phyloP scores from a whole-genome alignment of 768 basidiomycete species.

The Russula brevipes region DNA sequence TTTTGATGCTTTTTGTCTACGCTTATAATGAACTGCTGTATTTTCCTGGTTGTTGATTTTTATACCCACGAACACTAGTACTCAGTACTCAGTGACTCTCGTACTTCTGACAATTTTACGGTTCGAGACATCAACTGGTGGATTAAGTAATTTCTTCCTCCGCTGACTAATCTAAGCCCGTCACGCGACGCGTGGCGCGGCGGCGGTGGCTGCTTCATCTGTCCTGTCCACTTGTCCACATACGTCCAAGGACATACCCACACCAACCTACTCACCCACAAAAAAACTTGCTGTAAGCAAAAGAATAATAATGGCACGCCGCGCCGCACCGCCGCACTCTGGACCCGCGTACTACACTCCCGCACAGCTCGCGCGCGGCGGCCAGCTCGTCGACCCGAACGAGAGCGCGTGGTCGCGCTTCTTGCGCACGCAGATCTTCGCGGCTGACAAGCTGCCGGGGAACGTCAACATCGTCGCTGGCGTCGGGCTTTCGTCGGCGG shows the following conservation, averaged over 20 bases:
- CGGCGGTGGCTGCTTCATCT: no score
- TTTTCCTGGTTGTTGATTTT: background rate
- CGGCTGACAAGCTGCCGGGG: conserved; percentile 69
- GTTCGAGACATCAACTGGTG: no score
- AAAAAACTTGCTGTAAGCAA: background rate
- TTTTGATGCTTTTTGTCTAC: conserved; percentile 6
- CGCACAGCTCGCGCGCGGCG: conserved; percentile 37
- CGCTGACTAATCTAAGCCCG: conserved; percentile 5
- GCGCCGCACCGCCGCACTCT: conserved; percentile 51
- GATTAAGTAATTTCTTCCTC: no score
- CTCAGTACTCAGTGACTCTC: background rate
- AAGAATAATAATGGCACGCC: conserved; percentile 56
- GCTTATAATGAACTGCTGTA: conserved; percentile 4
- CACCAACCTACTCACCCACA: background rate
- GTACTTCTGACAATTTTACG: no score
- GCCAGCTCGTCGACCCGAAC: conserved; percentile 48
- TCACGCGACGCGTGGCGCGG: background rate
- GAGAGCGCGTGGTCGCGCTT: conserved; percentile 56
- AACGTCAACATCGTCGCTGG: conserved; percentile 69
- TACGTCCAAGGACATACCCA: background rate
- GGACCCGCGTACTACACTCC: conserved; percentile 50
- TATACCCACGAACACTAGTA: background rate
- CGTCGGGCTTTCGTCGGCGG: conserved; percentile 64
- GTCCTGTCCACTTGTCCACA: background rate
- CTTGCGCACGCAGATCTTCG: conserved; percentile 57